Evolutionary conservation across 192 early-diverging fungal species (phyloP), one percentile per base, ranked within the genome.

Genomic region (Entomortierella lignicola): DNA sequence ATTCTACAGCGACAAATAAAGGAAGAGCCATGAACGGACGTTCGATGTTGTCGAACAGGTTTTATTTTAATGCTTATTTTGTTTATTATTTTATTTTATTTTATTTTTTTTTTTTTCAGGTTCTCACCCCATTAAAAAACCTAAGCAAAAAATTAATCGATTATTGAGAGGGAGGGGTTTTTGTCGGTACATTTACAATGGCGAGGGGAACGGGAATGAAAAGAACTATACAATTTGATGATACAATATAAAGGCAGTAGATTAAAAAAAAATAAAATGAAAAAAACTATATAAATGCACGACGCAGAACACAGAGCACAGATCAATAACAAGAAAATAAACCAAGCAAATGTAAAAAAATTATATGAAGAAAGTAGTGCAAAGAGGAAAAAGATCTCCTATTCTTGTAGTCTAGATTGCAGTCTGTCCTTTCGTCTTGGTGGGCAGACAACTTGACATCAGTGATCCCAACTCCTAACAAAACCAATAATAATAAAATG

Each of bases 391-490:
- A 63, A 64, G 31, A 63, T n/a, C n/a, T n/a, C n/a, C n/a, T n/a
- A n/a, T n/a, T n/a, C n/a, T n/a, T n/a, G n/a, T 42, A 20, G n/a
- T 25, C 23, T 34, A 58, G 52, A 47, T 4, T 29, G 26, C 64
- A 20, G 55, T 68, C 5, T 21, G 41, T 43, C 60, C 50, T 66
- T 66, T 53, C 34, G 30, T 50, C 18, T 32, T 29, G n/a, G 31
- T 8, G 1, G 55, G 65, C 30, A 44, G 12, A 48, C 58, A 71
- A 30, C 53, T 71, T 15, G 41, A 61, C 26, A 71, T 51, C 29
- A 71, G 21, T 10, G 69, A 55, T 26, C 64, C 72, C 56, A 74
- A 39, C 20, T 23, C 39, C 72, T 73, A 66, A 5, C 2, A 26
- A 65, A 31, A 17, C 53, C 21, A 7, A 39, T 21, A n/a, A 42